phyloP scores from a whole-genome alignment of 805 yeast genomes.

The Wickerhamomyces rabaulensis region DNA sequence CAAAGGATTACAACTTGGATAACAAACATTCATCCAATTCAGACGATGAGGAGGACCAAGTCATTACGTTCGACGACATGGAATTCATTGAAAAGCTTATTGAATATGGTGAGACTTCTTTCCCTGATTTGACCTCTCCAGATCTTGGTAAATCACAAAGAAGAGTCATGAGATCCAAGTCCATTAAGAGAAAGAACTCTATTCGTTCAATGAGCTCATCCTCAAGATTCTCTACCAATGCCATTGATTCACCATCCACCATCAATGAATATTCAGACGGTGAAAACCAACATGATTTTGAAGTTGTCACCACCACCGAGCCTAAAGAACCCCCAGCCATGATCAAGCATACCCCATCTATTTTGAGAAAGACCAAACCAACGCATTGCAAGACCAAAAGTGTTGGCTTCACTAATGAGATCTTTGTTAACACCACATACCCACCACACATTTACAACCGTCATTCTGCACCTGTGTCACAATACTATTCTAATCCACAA shows the following conservation, averaged over 20 bases:
- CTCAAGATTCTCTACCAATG: conserved; percentile 12
- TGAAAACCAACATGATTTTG: conserved; percentile 2
- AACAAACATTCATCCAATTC: conserved; percentile 9
- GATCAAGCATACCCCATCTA: conserved; percentile 1
- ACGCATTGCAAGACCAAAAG: conserved; percentile 15
- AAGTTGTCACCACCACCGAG: conserved; percentile 13
- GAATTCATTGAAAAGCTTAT: conserved; percentile 34
- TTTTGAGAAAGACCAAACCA: background rate
- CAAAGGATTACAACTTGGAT: background rate
- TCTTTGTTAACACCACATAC: conserved; percentile 47
- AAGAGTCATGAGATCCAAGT: conserved; percentile 28
- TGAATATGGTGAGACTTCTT: conserved; percentile 36
- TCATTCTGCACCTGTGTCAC: conserved; percentile 41
- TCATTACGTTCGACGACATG: conserved; percentile 26
- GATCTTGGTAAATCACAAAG: conserved; percentile 27
- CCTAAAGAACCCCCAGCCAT: conserved; percentile 8
- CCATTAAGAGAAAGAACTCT: conserved; percentile 31
- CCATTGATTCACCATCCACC: conserved; percentile 1
- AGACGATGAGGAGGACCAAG: conserved; percentile 6
- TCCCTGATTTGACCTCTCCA: conserved; percentile 27
- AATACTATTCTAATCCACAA: conserved; percentile 38
- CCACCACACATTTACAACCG: conserved; percentile 50
- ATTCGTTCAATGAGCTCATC: conserved; percentile 25
- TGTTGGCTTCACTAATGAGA: conserved; percentile 42
- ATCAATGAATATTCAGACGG: background rate